Evolutionary conservation across 768 basidiomycete species (phyloP).

Genomic region (Dacryopinax spathularia): DNA sequence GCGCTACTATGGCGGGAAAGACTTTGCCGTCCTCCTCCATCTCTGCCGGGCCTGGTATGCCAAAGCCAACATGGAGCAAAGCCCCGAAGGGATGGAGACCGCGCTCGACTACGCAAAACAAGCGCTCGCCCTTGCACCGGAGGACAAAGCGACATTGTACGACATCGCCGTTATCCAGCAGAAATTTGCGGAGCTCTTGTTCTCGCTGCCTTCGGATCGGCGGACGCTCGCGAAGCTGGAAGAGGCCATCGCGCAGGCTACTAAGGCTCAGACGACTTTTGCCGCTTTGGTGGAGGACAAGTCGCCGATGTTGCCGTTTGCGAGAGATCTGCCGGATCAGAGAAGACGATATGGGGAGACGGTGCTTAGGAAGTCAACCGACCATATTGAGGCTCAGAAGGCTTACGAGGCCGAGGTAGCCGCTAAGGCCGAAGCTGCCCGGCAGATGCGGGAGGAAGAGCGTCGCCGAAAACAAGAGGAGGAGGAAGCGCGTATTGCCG

Average conservation of each 20-base stretch:
- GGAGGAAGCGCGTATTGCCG: constrained; percentile 55
- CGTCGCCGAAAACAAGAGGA: constrained; percentile 45
- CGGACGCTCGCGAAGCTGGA: constrained; percentile 70
- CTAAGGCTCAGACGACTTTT: constrained; percentile 77
- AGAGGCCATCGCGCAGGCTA: constrained; percentile 62
- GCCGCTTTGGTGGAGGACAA: constrained; percentile 65
- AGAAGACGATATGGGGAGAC: constrained; percentile 79
- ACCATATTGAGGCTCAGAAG: constrained; percentile 58
- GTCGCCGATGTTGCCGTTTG: constrained; percentile 61
- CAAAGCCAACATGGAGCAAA: constrained; percentile 82
- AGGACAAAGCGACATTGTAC: constrained; percentile 80
- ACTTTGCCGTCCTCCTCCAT: constrained; percentile 64
- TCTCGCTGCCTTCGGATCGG: constrained; percentile 55
- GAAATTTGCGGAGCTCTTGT: constrained; percentile 82
- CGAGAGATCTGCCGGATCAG: constrained; percentile 73
- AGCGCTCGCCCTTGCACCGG: constrained; percentile 74
- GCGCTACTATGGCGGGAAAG: constrained; percentile 58
- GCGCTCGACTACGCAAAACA: constrained; percentile 74
- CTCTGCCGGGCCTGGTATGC: constrained; percentile 88
- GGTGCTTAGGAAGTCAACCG: constrained; percentile 67
- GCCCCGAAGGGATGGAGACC: constrained; percentile 64
- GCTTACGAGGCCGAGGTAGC: constrained; percentile 57
- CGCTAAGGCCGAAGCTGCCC: constrained; percentile 60
- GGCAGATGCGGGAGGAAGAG: constrained; percentile 68
- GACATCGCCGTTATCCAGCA: constrained; percentile 99